Evolutionary conservation across 1,284 basidiomycete species (phyloP).

Genomic region (Malassezia arunalokei): DNA sequence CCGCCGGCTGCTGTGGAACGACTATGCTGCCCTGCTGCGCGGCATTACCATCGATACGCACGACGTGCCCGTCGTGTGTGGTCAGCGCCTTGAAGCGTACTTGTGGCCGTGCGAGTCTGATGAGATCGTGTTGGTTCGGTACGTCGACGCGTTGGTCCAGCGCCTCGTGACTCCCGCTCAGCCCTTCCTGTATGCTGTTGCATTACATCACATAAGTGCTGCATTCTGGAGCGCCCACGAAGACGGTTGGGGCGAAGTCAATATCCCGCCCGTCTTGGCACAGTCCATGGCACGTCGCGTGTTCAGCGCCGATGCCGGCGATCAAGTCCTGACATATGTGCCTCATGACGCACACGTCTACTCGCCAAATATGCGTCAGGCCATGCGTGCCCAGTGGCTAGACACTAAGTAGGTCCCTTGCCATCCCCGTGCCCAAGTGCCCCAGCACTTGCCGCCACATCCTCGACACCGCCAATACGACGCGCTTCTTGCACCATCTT

Average conservation of each 20-base stretch:
- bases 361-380: too few species aligned
- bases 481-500: slow-evolving; percentile 40
- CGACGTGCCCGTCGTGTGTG: slow-evolving; percentile 46
- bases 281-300: neutral
- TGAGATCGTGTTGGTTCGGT: slow-evolving; percentile 55
- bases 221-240: slow-evolving; percentile 5
- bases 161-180: slow-evolving; percentile 40
- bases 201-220: slow-evolving; percentile 61
- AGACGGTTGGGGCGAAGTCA: neutral
- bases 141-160: slow-evolving; percentile 47
- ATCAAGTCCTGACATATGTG: neutral
- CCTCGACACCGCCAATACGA: slow-evolving; percentile 33
- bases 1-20: slow-evolving; percentile 69
- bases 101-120: slow-evolving; percentile 63
- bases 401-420: neutral
- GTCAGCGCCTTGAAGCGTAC: slow-evolving; percentile 51
- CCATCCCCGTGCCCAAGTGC: slow-evolving; percentile 18
- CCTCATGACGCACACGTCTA: too few species aligned
- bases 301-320: neutral
- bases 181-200: slow-evolving; percentile 58
- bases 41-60: slow-evolving; percentile 20
- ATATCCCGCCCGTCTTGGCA: neutral
- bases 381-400: neutral
- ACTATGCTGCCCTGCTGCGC: slow-evolving; percentile 54
- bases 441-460: slow-evolving; percentile 30